Base-by-base conservation (phyloP, 2,329 filamentous ascomycete species). In the Scedosporium boydii region DNA sequence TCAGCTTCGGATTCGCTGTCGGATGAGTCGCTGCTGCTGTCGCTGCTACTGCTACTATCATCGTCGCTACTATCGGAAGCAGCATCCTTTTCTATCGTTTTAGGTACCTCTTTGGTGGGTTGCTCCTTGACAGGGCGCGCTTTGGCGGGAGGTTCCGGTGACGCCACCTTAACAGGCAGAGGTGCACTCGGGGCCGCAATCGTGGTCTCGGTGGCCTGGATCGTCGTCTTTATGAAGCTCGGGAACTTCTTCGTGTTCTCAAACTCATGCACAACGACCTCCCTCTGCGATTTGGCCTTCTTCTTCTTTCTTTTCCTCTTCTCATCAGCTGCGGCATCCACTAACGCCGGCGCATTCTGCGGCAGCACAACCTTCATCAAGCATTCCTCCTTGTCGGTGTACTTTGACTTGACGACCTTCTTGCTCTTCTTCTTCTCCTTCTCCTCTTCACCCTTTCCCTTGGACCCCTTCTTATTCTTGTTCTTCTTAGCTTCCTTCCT, bases 201-300 rank as follows among this genome's bases (percentile, higher is more conserved):
- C 6, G 6, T 41, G 16, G 23, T 18, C 23, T 29, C 60, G 3
- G 21, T 41, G 6, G 60, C 27, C 16, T 27, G 16, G 9, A 29
- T 21, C 16, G 59, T 21, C 1, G 48, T 27, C 71, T 90, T 91
- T 63, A 97, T 74, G 71, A 96, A 97, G 4, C 84, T 89, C 0
- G 92, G 90, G 66, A 91, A 88, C 69, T 91, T 93, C 44, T 85
- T 86, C 6, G 89, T 92, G 72, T 91, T 92, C 68, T 89, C 85
- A 71, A 97, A 98, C 71, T 99, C 95, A 73, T 98, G 93, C 3
- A 98, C 82, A 3, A 91, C 78, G 1, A 87, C 80, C 64, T 89
- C 84, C 14, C 78, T 73, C 12, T 68, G 65, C 60, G 69, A 71
- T 62, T 72, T 80, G 56, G 81, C 80, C 68, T 85, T 83, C 64